Conservation (phyloP, 2,329 filamentous ascomycete genomes). For the Neopestalotiopsis sp. region DNA sequence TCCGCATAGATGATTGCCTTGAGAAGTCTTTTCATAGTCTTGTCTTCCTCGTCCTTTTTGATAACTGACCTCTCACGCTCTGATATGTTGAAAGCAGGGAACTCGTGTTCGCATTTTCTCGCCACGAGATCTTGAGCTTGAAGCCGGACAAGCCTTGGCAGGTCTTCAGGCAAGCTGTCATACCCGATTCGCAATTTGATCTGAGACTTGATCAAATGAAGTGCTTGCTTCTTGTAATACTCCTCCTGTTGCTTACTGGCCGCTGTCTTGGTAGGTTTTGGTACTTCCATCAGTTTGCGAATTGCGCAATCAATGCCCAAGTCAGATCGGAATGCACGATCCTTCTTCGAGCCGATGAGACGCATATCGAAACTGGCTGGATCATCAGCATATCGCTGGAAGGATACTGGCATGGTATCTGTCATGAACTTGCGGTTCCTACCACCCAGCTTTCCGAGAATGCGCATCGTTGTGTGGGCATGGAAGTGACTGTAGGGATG, state of each 20-base stretch:
- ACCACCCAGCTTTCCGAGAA: slow-evolving; percentile 93
- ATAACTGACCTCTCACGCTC: slow-evolving; percentile 82
- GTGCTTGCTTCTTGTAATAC: slow-evolving; percentile 93
- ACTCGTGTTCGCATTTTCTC: slow-evolving; percentile 73
- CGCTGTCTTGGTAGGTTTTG: slow-evolving; percentile 63
- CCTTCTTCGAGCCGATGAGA: slow-evolving; percentile 86
- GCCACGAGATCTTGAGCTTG: slow-evolving; percentile 86
- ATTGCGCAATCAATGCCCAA: slow-evolving; percentile 90
- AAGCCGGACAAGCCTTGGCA: slow-evolving; percentile 81
- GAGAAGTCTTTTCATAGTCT: slow-evolving; percentile 81
- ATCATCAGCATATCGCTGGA: slow-evolving; percentile 87
- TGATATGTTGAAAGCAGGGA: slow-evolving; percentile 73
- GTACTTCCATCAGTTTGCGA: slow-evolving; percentile 81
- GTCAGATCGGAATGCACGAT: slow-evolving; percentile 84
- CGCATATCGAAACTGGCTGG: slow-evolving; percentile 85
- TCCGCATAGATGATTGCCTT: slow-evolving; percentile 88
- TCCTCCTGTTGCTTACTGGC: slow-evolving; percentile 69
- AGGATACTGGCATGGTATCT: slow-evolving; percentile 82
- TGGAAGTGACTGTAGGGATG: slow-evolving; percentile 97
- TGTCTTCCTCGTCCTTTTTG: slow-evolving; percentile 87
- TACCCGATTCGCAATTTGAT: slow-evolving; percentile 89
- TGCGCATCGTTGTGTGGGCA: slow-evolving; percentile 96
- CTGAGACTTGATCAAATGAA: slow-evolving; percentile 86
- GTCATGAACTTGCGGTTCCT: slow-evolving; percentile 96
- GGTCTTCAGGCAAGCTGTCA: slow-evolving; percentile 88